Conservation (phyloP, 768 basidiomycete species). For the Agaricus subrufescens region DNA sequence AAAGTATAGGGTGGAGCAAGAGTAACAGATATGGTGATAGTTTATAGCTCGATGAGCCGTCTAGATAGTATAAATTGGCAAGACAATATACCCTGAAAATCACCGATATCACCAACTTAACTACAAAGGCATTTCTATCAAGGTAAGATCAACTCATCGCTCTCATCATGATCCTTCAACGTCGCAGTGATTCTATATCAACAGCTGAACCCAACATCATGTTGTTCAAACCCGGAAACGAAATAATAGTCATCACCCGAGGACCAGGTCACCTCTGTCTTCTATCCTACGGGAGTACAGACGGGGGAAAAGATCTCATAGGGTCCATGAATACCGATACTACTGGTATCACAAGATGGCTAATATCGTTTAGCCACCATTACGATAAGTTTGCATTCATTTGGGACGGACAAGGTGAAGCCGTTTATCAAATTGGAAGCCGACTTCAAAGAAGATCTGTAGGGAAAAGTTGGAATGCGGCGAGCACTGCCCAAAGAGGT, state of each 20-base stretch:
- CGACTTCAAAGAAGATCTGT: not conserved
- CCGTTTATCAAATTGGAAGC: not conserved
- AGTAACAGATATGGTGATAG: too few relatives aligned
- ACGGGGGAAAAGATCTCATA: not conserved
- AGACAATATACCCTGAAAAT: too few relatives aligned
- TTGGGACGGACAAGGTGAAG: not conserved
- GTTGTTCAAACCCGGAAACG: not conserved
- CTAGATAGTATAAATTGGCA: too few relatives aligned
- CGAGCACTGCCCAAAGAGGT: not conserved
- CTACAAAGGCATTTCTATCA: too few relatives aligned
- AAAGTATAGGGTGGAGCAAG: too few relatives aligned
- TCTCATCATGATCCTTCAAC: too few relatives aligned
- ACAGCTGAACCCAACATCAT: constrained; percentile 11
- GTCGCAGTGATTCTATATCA: too few relatives aligned
- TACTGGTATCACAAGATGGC: not conserved
- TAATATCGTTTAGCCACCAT: not conserved
- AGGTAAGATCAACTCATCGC: too few relatives aligned
- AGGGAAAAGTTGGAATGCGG: not conserved
- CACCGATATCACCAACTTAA: too few relatives aligned
- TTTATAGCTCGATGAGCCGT: too few relatives aligned
- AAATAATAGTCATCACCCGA: not conserved
- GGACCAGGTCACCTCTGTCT: not conserved
- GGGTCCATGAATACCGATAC: not conserved
- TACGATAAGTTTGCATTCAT: constrained; percentile 1
- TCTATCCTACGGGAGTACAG: not conserved